These are phyloP conservation scores for Hansenula anomala DNA, from an alignment of 1,139 yeast species.

Conservation along the genomic window DNA sequence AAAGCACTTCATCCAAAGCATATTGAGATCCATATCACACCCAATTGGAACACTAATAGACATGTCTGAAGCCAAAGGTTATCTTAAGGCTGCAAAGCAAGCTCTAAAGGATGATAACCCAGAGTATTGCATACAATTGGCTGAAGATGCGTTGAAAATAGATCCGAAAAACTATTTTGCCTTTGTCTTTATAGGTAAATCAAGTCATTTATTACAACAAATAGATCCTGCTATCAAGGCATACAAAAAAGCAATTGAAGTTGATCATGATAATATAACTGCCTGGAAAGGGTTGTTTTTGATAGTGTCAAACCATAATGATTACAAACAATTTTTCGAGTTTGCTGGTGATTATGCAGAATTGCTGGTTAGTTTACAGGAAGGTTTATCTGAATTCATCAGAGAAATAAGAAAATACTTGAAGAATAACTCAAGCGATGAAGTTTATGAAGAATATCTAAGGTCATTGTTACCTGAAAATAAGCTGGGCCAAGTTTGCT, in stretches of 20 bases:
- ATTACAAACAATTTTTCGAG: constrained; percentile 44
- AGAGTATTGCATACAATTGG: constrained; percentile 49
- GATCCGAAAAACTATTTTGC: constrained; percentile 66
- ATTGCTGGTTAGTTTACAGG: constrained; percentile 32
- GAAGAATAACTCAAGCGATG: constrained; percentile 28
- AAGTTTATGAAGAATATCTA: constrained; percentile 44
- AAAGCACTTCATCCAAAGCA: too few species aligned
- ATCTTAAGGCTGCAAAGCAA: constrained; percentile 54
- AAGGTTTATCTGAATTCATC: constrained; percentile 43
- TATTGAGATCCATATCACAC: too few species aligned
- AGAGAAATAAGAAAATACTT: constrained; percentile 43
- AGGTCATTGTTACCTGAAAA: constrained; percentile 60
- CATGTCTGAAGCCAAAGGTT: constrained; percentile 33
- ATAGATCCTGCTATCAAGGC: constrained; percentile 40
- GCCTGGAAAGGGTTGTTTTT: constrained; percentile 82
- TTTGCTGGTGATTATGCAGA: constrained; percentile 37
- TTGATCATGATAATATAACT: constrained; percentile 49
- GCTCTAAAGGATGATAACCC: constrained; percentile 56
- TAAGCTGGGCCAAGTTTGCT: constrained; percentile 51
- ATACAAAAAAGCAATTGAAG: constrained; percentile 50
- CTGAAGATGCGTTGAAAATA: constrained; percentile 43
- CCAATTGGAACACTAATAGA: too few species aligned
- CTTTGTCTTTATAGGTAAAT: constrained; percentile 43
- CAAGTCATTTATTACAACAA: constrained; percentile 28
- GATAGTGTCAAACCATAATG: constrained; percentile 32